A percentile compares a stretch with the other conserved stretches of the same genome.
phyloP scores from a whole-genome alignment of 768 basidiomycete species.

The Tulasnella sp. region DNA sequence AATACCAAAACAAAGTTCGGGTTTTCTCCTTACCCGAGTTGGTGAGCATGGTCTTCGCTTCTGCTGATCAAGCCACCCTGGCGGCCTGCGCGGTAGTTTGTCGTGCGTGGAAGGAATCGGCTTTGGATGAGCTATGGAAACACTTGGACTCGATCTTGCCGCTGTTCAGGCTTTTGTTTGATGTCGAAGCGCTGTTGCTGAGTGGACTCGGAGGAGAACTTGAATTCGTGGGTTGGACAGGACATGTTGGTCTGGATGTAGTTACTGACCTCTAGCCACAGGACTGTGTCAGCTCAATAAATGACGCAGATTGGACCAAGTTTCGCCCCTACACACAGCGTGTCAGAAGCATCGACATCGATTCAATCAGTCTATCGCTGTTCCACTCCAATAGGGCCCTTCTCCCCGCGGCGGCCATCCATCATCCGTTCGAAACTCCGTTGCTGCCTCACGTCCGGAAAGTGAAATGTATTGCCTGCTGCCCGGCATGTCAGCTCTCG shows the following conservation, averaged over 20 bases:
- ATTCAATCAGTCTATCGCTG: background rate
- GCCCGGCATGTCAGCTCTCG: background rate
- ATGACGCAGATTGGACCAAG: background rate
- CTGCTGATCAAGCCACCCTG: background rate
- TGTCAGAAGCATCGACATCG: background rate
- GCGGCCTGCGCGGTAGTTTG: background rate
- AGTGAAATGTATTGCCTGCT: background rate
- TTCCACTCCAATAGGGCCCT: background rate
- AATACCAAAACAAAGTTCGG: background rate
- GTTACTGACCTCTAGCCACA: background rate
- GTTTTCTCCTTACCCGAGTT: background rate
- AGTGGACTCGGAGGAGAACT: background rate
- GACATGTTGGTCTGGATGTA: background rate
- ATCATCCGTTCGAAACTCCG: background rate
- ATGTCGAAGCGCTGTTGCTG: background rate
- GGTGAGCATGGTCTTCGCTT: background rate
- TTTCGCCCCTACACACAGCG: background rate
- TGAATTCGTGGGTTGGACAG: background rate
- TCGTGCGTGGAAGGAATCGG: background rate
- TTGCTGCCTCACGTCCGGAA: background rate
- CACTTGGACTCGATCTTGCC: background rate
- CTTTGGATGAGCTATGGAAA: background rate
- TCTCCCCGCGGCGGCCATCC: too few relatives aligned
- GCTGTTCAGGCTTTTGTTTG: background rate
- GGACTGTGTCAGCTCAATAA: background rate